Evolutionary conservation across 768 basidiomycete genomes (phyloP).

Genomic region (Suillus tomentosus): DNA sequence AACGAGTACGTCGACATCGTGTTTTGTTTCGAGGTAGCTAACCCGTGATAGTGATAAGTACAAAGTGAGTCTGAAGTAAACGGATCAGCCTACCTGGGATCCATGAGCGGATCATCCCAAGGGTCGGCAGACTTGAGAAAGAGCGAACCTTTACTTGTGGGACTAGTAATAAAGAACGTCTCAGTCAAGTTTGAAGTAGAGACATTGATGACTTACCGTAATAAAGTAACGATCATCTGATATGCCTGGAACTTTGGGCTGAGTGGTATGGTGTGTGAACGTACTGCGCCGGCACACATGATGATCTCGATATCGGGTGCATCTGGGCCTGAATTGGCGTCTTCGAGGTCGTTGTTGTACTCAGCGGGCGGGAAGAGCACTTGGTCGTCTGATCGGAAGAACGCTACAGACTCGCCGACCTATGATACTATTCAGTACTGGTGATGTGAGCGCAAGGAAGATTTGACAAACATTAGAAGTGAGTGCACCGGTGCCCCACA

Average conservation of each 20-base stretch:
- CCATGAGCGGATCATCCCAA: constrained; percentile 43
- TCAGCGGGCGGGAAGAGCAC: constrained; percentile 32
- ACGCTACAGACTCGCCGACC: constrained; percentile 32
- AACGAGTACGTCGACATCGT: constrained; percentile 41
- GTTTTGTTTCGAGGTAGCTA: constrained; percentile 45
- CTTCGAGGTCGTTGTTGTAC: constrained; percentile 30
- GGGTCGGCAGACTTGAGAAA: constrained; percentile 43
- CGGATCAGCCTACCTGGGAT: constrained; percentile 40
- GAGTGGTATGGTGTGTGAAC: background rate
- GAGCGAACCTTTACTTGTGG: constrained; percentile 45
- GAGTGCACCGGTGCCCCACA: constrained; percentile 50
- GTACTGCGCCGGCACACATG: constrained; percentile 12
- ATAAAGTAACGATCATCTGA: constrained; percentile 20
- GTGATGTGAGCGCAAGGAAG: background rate
- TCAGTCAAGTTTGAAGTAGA: background rate
- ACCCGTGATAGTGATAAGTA: background rate
- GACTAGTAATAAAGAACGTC: constrained; percentile 29
- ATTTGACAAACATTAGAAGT: constrained; percentile 49
- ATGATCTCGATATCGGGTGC: constrained; percentile 35
- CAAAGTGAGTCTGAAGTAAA: constrained; percentile 20
- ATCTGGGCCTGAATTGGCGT: constrained; percentile 30
- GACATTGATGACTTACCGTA: constrained; percentile 24
- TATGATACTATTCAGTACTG: constrained; percentile 15
- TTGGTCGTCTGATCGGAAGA: constrained; percentile 35
- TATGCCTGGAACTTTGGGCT: constrained; percentile 20